Base-by-base conservation (phyloP, 1,284 basidiomycete genomes). In the Sparassis latifolia region DNA sequence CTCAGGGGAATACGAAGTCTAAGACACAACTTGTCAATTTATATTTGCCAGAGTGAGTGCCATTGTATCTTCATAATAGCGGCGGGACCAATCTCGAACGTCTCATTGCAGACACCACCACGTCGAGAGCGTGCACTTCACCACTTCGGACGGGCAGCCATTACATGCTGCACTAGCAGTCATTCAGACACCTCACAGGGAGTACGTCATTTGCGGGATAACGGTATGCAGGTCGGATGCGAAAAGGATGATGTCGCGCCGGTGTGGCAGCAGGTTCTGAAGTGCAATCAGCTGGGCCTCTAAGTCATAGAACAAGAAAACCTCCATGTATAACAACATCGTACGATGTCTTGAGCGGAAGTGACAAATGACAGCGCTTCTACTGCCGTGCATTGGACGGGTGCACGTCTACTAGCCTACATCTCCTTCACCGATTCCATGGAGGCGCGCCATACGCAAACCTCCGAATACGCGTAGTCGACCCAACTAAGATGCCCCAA, bases 51-150 rank as follows among this genome's bases (percentile, higher is more conserved):
- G 72, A 71, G 84, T 86, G 62, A 51, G 76, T 66, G 30, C 28
- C n/a, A n/a, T 2, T 28, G 10, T 33, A 28, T 42, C 35, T 32
- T 7, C 31, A n/a, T n/a, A n/a, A 32, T 42, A 44, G 31, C 42
- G 44, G 42, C 28, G 27, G 6, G 31, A 51, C 29, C 42, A 32
- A n/a, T n/a, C n/a, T 49, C 7, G 44, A 4, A 20, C 10, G 2
- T 20, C 10, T 4, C n/a, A 3, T 29, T 44, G 6, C 44, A 89
- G 84, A 46, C 82, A 85, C 50, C 86, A 89, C 61, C 78, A 84
- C 57, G 72, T 89, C n/a, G 86, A 89, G 61, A 85, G 84, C 58
- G 62, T 86, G 3, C 83, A 88, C 62, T 81, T 88, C 57, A 71
- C 70, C 1, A 68, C 74, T 0, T 50, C 69, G 0, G 59, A 64